phyloP scores from a whole-genome alignment of 1,284 basidiomycete genomes.

The Ustilago nuda region DNA sequence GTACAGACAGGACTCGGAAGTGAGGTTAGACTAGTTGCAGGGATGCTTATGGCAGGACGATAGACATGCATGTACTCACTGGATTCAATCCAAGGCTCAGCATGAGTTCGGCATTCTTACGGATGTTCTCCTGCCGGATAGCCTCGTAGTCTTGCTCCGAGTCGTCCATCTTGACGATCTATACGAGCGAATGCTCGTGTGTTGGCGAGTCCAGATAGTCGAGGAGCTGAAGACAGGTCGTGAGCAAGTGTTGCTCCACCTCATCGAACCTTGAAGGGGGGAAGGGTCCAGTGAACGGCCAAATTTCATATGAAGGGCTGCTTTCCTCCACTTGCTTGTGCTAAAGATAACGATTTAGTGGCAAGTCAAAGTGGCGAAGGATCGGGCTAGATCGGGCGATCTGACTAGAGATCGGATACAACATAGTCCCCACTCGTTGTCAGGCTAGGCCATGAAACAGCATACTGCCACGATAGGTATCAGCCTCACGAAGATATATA shows the following conservation, averaged over 20 bases:
- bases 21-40: not conserved
- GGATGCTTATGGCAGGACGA: not conserved
- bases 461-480: too few species aligned
- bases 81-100: conserved; percentile 48
- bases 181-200: not conserved
- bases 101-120: conserved; percentile 63
- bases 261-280: not conserved
- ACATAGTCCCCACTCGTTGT: too few species aligned
- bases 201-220: not conserved
- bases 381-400: too few species aligned
- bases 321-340: conserved; percentile 5
- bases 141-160: conserved; percentile 52
- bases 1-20: not conserved
- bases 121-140: conserved; percentile 69
- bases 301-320: not conserved
- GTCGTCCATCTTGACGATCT: conserved; percentile 32
- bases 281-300: not conserved
- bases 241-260: not conserved
- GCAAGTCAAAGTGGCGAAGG: too few species aligned
- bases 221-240: not conserved
- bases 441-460: too few species aligned
- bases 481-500: too few species aligned
- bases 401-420: too few species aligned
- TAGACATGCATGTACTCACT: conserved; percentile 17
- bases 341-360: too few species aligned